A percentile compares a stretch with the other conserved stretches of the same genome.
These are phyloP conservation scores for Xylariaceae sp. DNA, from an alignment of 2,329 filamentous ascomycete species.

Conservation along the genomic window DNA sequence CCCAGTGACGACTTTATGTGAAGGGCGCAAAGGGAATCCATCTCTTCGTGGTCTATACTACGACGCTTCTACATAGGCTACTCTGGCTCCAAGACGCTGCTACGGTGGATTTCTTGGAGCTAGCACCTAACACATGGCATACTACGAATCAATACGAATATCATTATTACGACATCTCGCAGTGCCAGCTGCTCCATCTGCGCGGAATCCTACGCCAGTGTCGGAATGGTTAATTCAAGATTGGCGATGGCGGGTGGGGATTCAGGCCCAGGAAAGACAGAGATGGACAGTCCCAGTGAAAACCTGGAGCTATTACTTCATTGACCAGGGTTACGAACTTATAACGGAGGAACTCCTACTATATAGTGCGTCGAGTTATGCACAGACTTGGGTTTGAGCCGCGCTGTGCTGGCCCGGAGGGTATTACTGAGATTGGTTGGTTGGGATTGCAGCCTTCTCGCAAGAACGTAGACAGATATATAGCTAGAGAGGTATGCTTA, in stretches of 20 bases:
- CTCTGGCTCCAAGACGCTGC: conserved; percentile 1
- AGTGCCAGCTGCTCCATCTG: conserved; percentile 12
- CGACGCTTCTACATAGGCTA: not conserved
- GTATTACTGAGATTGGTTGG: conserved; percentile 1
- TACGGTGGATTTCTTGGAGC: conserved; percentile 4
- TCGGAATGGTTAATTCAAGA: conserved; percentile 9
- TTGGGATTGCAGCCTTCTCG: not conserved
- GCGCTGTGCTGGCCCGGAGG: conserved; percentile 1
- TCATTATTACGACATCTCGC: conserved; percentile 7
- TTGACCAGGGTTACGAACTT: not conserved
- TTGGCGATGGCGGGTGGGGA: conserved; percentile 18
- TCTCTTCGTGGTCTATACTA: conserved; percentile 22
- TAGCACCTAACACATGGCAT: conserved; percentile 10
- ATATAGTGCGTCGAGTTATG: not conserved
- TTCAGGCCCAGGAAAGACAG: not conserved
- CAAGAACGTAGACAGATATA: conserved; percentile 2
- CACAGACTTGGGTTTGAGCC: conserved; percentile 2
- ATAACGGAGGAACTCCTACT: not conserved
- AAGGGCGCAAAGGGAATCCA: conserved; percentile 38
- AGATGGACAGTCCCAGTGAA: not conserved
- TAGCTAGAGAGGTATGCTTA: not conserved
- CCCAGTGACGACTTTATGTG: conserved; percentile 73
- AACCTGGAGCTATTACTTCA: not conserved
- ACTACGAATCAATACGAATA: conserved; percentile 1
- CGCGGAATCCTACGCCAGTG: no score